Base-by-base conservation (phyloP, 768 basidiomycete genomes). In the Leccinum boreale region DNA sequence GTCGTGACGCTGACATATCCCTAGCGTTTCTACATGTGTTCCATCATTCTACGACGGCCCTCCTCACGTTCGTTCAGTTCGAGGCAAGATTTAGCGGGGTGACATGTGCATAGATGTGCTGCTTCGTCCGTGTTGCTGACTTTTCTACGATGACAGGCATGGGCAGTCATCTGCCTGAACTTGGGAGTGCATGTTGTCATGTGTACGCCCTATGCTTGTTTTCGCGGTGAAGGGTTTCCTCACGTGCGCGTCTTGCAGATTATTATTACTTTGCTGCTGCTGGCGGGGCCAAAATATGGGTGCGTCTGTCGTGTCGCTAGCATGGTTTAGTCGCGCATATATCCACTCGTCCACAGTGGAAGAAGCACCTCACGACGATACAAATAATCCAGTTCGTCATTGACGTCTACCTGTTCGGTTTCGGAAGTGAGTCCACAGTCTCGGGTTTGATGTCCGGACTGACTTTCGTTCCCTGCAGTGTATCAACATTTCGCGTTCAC, bases 191-290 rank as follows among this genome's bases (percentile, higher is more conserved):
- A 98, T 75, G 92, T 97, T 68, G 73, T 94, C 66, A 98, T 98
- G 96, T 97, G 92, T 94, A 74, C 70, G 89, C 79, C 45, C 28
- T 29, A 39, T 53, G 21, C 28, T 44, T 49, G 9, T 23, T 11
- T 48, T 54, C 35, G n/a, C 51, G 19, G 35, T 6, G 36, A 45
- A 24, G 31, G 14, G 31, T 35, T 31, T 29, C 42, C 31, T 49
- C n/a, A 54, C 42, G 36, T 58, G 3, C 19, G 11, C 29, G 50
- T n/a, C 11, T 28, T 52, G 9, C 68, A 94, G 93, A 98, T 79
- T 98, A 97, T 77, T 98, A 98, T 76, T 98, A 98, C 77, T 97
- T 87, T 72, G 92, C 92, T n/a, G 91, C 93, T 36, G 93, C 95
- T 54, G 94, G 94, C 14, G 68, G 69, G 5, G 39, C 58, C 21